Evolutionary conservation across 2,329 filamentous ascomycete species (phyloP).

Genomic region (Ambrosiella cleistominuta): DNA sequence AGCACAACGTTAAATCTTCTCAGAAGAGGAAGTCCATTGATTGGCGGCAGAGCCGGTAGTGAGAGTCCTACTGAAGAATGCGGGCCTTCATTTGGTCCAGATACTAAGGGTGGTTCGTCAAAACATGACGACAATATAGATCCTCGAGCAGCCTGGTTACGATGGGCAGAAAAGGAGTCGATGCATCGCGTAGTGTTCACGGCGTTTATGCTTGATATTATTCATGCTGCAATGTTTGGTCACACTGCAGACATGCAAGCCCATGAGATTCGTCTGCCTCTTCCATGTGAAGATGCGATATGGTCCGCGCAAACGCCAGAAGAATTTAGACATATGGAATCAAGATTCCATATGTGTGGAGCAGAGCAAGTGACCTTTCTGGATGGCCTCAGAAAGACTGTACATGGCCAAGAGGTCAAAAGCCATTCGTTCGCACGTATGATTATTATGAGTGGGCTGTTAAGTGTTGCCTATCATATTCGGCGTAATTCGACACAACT

Average conservation of each 20-base stretch:
- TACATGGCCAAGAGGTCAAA: constrained; percentile 64
- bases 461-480: constrained; percentile 88
- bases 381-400: constrained; percentile 65
- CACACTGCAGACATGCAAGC: constrained; percentile 82
- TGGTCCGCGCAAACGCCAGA: constrained; percentile 70
- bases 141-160: constrained; percentile 50
- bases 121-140: constrained; percentile 18
- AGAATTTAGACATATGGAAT: constrained; percentile 60
- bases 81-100: constrained; percentile 18
- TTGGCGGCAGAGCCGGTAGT: constrained; percentile 44
- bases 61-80: constrained; percentile 52
- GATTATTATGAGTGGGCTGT: constrained; percentile 73
- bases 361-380: constrained; percentile 66
- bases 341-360: constrained; percentile 58
- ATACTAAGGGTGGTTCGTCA: constrained; percentile 23
- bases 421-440: constrained; percentile 81
- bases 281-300: constrained; percentile 73
- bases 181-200: constrained; percentile 75
- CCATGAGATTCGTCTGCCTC: constrained; percentile 68
- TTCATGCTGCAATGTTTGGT: constrained; percentile 83
- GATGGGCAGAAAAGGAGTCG: constrained; percentile 79
- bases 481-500: constrained; percentile 74
- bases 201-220: constrained; percentile 76
- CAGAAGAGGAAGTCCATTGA: constrained; percentile 68
- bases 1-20: constrained; percentile 71